Evolutionary conservation across 441 rosid genomes (phyloP), one percentile per base, ranked within the genome.

Genomic region (Hura crepitans): DNA sequence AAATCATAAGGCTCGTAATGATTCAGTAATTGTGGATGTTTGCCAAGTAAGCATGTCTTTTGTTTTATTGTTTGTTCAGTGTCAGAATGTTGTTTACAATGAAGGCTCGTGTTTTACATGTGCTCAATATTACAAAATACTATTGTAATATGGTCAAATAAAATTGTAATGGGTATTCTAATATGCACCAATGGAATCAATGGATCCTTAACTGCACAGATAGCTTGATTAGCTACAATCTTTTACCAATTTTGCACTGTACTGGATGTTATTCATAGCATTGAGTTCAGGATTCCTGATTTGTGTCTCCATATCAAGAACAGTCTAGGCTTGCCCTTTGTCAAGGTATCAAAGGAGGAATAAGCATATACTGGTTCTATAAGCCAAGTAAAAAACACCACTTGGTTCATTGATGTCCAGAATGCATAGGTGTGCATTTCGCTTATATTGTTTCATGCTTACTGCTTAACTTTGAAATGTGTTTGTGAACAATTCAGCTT

Each of bases 1-100:
- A 78, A 85, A 82, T 76, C 93, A 88, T 78, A 74, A 81, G 73
- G 89, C 93, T 66, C 89, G 93, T 58, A 88, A 88, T 78, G 80
- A 82, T 75, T 88, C 96, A 68, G 76, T 83, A 55, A 88, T 90
- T 68, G 93, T 90, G 68, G 82, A 86, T 67, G 76, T 79, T 66
- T 88, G 81, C 79, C 96, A 88, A 69, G 96, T 89, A 72, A 80
- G 85, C 3, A 71, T 50, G 58, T 23, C 42, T 20, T 31, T 15
- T 6, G 22, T 62, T 23, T 54, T 33, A 55, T 60, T 56, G 20
- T 70, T 31, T 60, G 33, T 33, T 22, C 73, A 50, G 5, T 53
- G 1, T 14, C 28, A 5, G 35, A 62, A 7, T 69, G 55, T 46
- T 35, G 30, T 69, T 18, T n/a, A 27, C 27, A 70, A 86, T 85